Evolutionary conservation across 495 filamentous ascomycete genomes (phyloP), one percentile per base, ranked within the genome.

Genomic region (Bombardia bombarda): DNA sequence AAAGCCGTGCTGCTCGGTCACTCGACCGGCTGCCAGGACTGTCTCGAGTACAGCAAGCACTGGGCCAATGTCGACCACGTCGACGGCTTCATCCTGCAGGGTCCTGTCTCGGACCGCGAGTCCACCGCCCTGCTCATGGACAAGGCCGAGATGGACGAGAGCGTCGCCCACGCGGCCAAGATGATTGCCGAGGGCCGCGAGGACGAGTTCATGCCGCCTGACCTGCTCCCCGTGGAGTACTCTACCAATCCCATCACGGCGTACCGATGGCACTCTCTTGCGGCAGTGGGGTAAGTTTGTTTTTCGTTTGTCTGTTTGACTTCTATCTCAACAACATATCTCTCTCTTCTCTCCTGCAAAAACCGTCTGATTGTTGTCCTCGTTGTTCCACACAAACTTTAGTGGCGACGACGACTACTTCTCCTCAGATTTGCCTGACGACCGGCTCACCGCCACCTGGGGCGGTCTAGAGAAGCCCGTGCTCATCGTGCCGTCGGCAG

Each of bases 1-100:
- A 86, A 82, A 55, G 67, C 95, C n/a, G 82, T 90, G 7, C 58
- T 96, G 9, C 78, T 98, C 75, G 92, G 92, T 8, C 87, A 94
- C 50, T 89, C 83, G 3, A 78, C 72, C 9, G 92, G 92, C 2
- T 87, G 84, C 46, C 92, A 73, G 66, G 88, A 94, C 55, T 79
- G 85, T 24, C 73, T 96, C 61, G 78, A 86, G 43, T 94, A 92
- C 19, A 28, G 30, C 14, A 17, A 16, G 31, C 18, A 3, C 3
- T 26, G 3, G 14, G 1, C 2, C 9, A 28, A 32, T 12, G 41
- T 4, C 2, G 9, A 4, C 17, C n/a, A 69, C 1, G 69, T 96
- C 19, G 79, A 94, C 41, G 90, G 87, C 34, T 82, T 79, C 25
- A 84, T 97, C 28, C 65, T 96, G 39, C 90, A 95, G 57, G 90